Base-by-base conservation (phyloP, 805 yeast species). In the Pichia phayaonensis region DNA sequence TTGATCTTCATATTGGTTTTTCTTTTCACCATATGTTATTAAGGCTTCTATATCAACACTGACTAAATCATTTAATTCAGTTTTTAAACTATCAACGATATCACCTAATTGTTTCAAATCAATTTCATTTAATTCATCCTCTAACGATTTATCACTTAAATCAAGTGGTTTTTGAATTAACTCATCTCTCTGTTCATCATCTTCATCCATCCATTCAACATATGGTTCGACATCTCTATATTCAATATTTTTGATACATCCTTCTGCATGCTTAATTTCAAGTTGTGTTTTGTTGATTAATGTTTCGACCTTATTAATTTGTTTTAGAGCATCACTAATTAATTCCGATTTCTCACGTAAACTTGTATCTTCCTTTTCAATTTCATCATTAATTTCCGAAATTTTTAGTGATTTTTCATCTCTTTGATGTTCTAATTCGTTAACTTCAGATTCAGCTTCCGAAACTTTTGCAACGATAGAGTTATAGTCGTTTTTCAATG, bases 31-130 rank as follows among this genome's bases (percentile, higher is more conserved):
- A 63, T 90, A 94, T 55, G 90, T 95, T 51, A 79, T 79, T 44
- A 92, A 70, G 3, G 87, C 78, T 50, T 85, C 90, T 51, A 84
- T 72, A 62, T 92, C 92, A 4, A 83, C 83, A 50, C n/a, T 34
- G 4, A 74, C 75, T 8, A 81, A 77, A 16, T 73, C 72, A 5
- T 75, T 76, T 59, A 86, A 69, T 54, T 75, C 76, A 3, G 69
- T 72, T 56, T 85, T 83, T 18, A 88, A 62, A 34, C 68, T 71
- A 5, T 70, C 77, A 41, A 87, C 76, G 44, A 80, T 82, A 0
- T 61, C 62, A 46, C 76, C 75, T 26, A 86, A 62, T 6, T 60
- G 61, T 6, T 75, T 79, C 24, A 75, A 56, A 59, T 86, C 74
- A 21, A 82, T 54, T 0, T 63, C 62, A 1, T 65, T 62, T 4